Percentiles rank a stretch among this genome's conserved stretches.
These are phyloP conservation scores for Pelargonium myrrhifolium DNA, from an alignment of 441 rosid genomes.

Conservation along the genomic window DNA sequence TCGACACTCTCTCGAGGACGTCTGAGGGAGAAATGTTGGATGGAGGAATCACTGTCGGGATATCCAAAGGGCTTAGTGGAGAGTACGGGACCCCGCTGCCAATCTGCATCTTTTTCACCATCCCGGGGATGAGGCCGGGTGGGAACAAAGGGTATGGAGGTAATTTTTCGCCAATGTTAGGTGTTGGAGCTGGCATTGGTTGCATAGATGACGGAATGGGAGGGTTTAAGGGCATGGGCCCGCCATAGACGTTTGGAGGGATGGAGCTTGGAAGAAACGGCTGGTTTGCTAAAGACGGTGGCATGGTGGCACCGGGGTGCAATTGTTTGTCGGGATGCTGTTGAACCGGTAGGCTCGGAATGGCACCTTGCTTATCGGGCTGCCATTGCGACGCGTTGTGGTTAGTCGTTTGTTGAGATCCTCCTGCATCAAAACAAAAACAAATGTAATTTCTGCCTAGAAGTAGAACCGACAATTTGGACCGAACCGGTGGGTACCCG, in stretches of 20 bases:
- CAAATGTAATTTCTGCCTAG: not conserved
- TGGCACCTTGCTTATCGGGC: conserved; percentile 38
- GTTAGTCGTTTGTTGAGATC: conserved; percentile 38
- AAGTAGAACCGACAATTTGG: too few species aligned
- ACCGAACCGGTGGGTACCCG: too few species aligned
- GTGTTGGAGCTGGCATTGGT: conserved; percentile 28
- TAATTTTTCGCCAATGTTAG: conserved; percentile 49
- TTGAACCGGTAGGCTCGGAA: conserved; percentile 33
- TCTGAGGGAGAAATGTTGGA: conserved; percentile 65
- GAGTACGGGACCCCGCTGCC: conserved; percentile 99
- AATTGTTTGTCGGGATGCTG: conserved; percentile 46
- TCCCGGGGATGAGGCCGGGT: conserved; percentile 94
- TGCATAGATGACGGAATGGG: conserved; percentile 46
- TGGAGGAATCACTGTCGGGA: conserved; percentile 85
- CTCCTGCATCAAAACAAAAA: conserved; percentile 35
- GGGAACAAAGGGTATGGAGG: conserved; percentile 97
- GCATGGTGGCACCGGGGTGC: conserved; percentile 20
- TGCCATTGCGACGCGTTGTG: conserved; percentile 44
- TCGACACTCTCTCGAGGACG: conserved; percentile 76
- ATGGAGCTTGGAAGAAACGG: conserved; percentile 55
- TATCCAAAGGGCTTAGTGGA: conserved; percentile 87
- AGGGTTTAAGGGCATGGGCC: conserved; percentile 50
- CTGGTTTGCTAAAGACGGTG: conserved; percentile 40
- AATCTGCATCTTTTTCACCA: conserved; percentile 95
- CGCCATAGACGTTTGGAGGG: conserved; percentile 48